Evolutionary conservation across 2,329 filamentous ascomycete genomes (phyloP), one percentile per base, ranked within the genome.

Genomic region (Claviceps maximensis): DNA sequence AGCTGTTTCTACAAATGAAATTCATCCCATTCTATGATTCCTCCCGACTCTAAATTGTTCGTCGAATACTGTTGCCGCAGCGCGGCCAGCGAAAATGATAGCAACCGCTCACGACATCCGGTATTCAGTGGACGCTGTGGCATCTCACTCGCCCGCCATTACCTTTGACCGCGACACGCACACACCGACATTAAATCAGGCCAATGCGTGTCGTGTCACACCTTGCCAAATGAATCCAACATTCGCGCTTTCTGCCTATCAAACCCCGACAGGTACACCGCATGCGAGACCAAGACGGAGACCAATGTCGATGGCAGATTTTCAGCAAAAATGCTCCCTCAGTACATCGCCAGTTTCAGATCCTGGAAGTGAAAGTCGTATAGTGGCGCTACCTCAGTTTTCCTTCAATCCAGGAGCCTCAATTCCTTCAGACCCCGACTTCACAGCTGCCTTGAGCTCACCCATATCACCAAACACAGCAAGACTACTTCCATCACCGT

Each of bases 241-340:
- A 6, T 86, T 86, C 60, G 74, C 81, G 54, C 86, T 86, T 59
- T 83, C 82, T 1, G 67, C 72, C 23, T 67, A 70, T 47, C 67
- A 74, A 8, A 64, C 75, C 1, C 70, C 60, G 38, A 31, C 38
- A 23, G 23, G n/a, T n/a, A 13, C 38, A 31, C 71, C 75, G 2
- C 69, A 73, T 3, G 71, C 74, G 0, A 71, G 71, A 46, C 73
- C 77, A 9, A 69, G 77, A 56, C 73, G 74, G 60, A 73, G 78
- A 38, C 76, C 77, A 52, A 70, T 72, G 60, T 81, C 79, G 1
- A 74, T 73, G 10, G 73, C 78, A 38, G 77, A 79, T 59, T 66
- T 68, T 27, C 70, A 21, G 4, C 46, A 63, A 55, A 69, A 60
- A 52, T 63, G 60, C 25, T 55, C 63, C 2, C 61, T 64, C 53